Evolutionary conservation across 2,329 filamentous ascomycete species (phyloP), one percentile per base, ranked within the genome.

Genomic region (Neonectria magnoliae): DNA sequence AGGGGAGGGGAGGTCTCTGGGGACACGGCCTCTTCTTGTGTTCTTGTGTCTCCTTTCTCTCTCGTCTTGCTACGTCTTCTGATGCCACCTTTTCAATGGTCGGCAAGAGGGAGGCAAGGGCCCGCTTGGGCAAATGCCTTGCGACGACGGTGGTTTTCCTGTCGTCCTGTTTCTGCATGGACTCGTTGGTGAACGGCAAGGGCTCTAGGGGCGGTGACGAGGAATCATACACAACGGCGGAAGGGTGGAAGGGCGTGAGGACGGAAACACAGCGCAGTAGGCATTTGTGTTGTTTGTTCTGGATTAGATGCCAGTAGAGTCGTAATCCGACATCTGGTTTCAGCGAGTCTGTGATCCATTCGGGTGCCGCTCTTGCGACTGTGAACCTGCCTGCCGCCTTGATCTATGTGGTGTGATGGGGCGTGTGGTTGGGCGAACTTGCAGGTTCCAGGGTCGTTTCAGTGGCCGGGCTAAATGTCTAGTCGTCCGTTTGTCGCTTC

Each of bases 291-390:
- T 48, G 60, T 64, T 62, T 58, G 36, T 62, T 70, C 44, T 69
- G 66, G 66, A 66, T 67, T 71, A 73, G 71, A 73, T 69, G 65
- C 72, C 72, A 70, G 70, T 73, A 72, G 70, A 69, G 69, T 67
- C 66, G 64, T 57, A 72, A 72, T 68, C 65, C 65, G 66, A 68
- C 66, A 62, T 59, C 65, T 67, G 65, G 66, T 67, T 65, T 59
- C 51, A 67, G 61, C 61, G 65, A 64, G 16, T 16, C 42, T 42
- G 48, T 4, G 29, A 54, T 50, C 6, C 16, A 29, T n/a, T n/a
- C 33, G 18, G 25, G 10, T 20, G 22, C 16, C 11, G 16, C 33
- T 27, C 38, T 13, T 29, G 31, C 33, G 45, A 47, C 9, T 22
- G 44, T 18, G 11, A 25, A 48, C n/a, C n/a, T n/a, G 6, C 22